These are phyloP conservation scores for Starmerella apicola DNA, from an alignment of 805 yeast genomes.

Conservation along the genomic window DNA sequence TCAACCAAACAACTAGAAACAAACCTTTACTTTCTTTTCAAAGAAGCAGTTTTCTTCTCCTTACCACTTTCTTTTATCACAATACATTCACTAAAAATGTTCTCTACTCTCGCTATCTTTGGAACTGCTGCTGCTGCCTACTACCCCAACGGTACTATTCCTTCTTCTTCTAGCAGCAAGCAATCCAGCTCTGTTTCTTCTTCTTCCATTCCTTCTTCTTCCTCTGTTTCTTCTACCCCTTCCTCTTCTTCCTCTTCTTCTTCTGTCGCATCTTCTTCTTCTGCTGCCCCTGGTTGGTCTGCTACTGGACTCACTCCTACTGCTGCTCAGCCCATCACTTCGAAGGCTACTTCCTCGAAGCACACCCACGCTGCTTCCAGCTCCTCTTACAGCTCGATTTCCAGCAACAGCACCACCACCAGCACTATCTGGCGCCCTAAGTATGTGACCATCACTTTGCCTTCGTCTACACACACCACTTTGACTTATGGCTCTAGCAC, in stretches of 20 bases:
- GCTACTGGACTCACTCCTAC: background rate
- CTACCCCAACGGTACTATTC: conserved; percentile 15
- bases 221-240: background rate
- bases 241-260: background rate
- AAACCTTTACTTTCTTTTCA: too few relatives aligned
- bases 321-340: background rate
- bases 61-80: too few relatives aligned
- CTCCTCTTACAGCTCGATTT: background rate
- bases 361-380: background rate
- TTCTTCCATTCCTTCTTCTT: too few relatives aligned
- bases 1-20: too few relatives aligned
- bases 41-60: too few relatives aligned
- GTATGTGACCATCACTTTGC: conserved; percentile 18
- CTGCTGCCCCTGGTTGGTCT: conserved; percentile 1
- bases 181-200: background rate
- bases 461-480: conserved; percentile 21
- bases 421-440: conserved; percentile 14
- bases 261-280: background rate
- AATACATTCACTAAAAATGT: conserved; percentile 2
- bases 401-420: background rate
- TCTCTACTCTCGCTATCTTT: conserved; percentile 35
- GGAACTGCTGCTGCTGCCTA: conserved; percentile 40
- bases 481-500: conserved; percentile 30
- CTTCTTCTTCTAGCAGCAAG: conserved; percentile 9
- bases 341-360: background rate